Conservation (phyloP, 495 filamentous ascomycete species). For the Mycothermus thermophilus region DNA sequence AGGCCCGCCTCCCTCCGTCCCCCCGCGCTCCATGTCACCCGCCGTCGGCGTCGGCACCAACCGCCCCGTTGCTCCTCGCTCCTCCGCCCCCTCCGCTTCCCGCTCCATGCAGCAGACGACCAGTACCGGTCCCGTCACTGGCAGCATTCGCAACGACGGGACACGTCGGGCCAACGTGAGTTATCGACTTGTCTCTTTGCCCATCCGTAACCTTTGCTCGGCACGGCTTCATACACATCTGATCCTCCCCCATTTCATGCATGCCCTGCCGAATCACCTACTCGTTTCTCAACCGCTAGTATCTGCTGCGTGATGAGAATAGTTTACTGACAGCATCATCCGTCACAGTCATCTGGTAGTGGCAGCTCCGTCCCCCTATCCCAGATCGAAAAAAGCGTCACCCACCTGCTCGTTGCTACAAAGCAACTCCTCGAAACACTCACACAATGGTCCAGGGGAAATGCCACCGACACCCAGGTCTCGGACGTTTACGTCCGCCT, state of each 20-base stretch:
- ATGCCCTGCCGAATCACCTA: not conserved
- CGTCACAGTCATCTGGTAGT: slow-evolving; percentile 26
- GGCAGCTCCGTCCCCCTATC: slow-evolving; percentile 45
- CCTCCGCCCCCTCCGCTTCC: slow-evolving; percentile 27
- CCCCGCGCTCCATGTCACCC: slow-evolving; percentile 29
- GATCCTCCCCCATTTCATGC: too few species aligned
- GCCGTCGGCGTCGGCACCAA: slow-evolving; percentile 23
- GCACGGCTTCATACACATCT: slow-evolving; percentile 5
- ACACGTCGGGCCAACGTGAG: slow-evolving; percentile 39
- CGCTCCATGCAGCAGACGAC: slow-evolving; percentile 10
- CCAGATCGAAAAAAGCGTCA: slow-evolving; percentile 96
- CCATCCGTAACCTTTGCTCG: slow-evolving; percentile 1
- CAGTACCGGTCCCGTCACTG: too few species aligned
- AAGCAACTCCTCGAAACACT: slow-evolving; percentile 96
- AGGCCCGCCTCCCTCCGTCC: slow-evolving; percentile 27
- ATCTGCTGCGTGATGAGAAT: slow-evolving; percentile 8
- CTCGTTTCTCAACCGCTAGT: not conserved
- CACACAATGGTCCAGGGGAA: slow-evolving; percentile 88
- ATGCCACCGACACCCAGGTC: slow-evolving; percentile 82
- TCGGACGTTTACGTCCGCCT: slow-evolving; percentile 95
- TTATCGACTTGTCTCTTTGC: slow-evolving; percentile 11
- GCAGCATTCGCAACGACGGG: too few species aligned
- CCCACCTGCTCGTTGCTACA: slow-evolving; percentile 90
- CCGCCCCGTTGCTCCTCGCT: slow-evolving; percentile 27
- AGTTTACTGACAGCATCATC: slow-evolving; percentile 3